Percentiles rank a stretch among this genome's conserved stretches.
Evolutionary conservation across 2,329 filamentous ascomycete genomes (phyloP).

Genomic region (Fusarium graminum): DNA sequence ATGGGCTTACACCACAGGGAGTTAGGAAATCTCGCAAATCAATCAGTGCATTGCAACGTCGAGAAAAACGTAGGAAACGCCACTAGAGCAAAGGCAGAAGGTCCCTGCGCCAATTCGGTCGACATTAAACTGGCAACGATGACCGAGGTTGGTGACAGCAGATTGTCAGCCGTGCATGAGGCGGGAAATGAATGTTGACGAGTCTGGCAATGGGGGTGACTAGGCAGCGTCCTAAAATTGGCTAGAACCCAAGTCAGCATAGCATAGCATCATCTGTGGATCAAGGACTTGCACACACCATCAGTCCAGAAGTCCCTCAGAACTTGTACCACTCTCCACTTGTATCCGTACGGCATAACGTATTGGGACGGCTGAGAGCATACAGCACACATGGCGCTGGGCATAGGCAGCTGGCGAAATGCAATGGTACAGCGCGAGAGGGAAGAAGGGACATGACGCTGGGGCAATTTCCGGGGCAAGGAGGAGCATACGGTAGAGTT

Average conservation of each 20-base stretch:
- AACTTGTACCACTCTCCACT: slow-evolving; percentile 32
- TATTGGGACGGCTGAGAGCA: slow-evolving; percentile 42
- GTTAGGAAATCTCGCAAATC: slow-evolving; percentile 13
- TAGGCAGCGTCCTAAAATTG: slow-evolving; percentile 36
- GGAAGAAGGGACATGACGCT: slow-evolving; percentile 17
- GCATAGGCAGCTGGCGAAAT: slow-evolving; percentile 33
- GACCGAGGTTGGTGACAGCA: slow-evolving; percentile 44
- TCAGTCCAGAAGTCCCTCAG: slow-evolving; percentile 46
- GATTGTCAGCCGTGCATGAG: slow-evolving; percentile 43
- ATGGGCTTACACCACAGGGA: slow-evolving; percentile 11
- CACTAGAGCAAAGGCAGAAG: slow-evolving; percentile 42
- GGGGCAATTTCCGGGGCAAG: slow-evolving; percentile 14
- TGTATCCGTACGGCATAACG: slow-evolving; percentile 29
- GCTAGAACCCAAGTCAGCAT: slow-evolving; percentile 24
- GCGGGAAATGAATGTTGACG: slow-evolving; percentile 47
- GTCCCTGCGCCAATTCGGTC: slow-evolving; percentile 24
- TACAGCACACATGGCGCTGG: slow-evolving; percentile 33
- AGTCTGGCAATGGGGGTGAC: slow-evolving; percentile 34
- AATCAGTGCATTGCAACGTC: slow-evolving; percentile 16
- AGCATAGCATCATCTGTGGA: slow-evolving; percentile 28
- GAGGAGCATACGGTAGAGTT: slow-evolving; percentile 8
- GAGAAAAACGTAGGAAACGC: slow-evolving; percentile 6
- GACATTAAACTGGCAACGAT: slow-evolving; percentile 35
- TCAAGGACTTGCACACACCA: slow-evolving; percentile 29
- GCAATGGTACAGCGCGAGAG: slow-evolving; percentile 8